Percentiles rank a stretch among this genome's conserved stretches.
These are phyloP conservation scores for Tremella mesenterica DNA, from an alignment of 768 basidiomycete species.

Conservation along the genomic window DNA sequence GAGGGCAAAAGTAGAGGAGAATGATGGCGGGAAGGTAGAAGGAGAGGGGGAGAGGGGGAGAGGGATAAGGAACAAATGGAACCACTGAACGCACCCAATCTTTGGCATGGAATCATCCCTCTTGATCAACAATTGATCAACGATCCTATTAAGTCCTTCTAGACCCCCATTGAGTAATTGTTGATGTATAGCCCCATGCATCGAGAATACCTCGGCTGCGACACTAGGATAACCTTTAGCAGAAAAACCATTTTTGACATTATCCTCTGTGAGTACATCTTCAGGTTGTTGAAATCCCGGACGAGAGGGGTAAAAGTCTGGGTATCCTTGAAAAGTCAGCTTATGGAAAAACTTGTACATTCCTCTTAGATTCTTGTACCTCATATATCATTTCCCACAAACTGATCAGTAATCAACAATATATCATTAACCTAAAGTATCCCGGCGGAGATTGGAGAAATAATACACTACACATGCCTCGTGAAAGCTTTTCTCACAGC, in stretches of 20 bases:
- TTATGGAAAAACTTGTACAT: neutral
- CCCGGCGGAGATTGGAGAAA: no score
- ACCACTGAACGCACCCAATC: constrained; percentile 19
- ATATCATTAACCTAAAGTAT: no score
- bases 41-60: neutral
- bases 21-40: neutral
- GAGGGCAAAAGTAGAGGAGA: neutral
- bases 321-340: constrained; percentile 26
- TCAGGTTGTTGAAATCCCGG: constrained; percentile 41
- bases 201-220: constrained; percentile 39
- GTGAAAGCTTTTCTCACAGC: no score
- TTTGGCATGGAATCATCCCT: constrained; percentile 33
- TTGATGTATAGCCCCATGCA: constrained; percentile 35
- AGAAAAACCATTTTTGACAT: constrained; percentile 40
- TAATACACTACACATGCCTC: no score
- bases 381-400: no score
- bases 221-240: constrained; percentile 10
- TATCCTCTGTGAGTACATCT: constrained; percentile 40
- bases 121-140: constrained; percentile 27
- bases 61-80: neutral
- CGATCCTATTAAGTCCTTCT: constrained; percentile 27
- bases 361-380: neutral
- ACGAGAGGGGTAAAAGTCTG: constrained; percentile 41
- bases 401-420: no score
- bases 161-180: constrained; percentile 28